Base-by-base conservation (phyloP, 495 filamentous ascomycete genomes). In the Hypoxylon trugodes region DNA sequence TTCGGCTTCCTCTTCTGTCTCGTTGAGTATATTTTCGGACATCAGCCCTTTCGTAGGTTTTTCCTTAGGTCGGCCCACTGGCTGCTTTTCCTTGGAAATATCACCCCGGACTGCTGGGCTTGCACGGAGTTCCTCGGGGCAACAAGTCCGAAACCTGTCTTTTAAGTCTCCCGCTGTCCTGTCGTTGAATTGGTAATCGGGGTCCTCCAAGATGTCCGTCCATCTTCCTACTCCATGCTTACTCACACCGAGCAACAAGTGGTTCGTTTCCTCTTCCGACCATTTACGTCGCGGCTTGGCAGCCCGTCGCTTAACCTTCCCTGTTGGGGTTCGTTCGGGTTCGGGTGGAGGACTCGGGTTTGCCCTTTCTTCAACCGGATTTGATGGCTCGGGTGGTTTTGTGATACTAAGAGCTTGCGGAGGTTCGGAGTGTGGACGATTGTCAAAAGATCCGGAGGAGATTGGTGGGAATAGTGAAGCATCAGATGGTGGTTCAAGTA, bases 211-310 rank as follows among this genome's bases (percentile, higher is more conserved):
- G 12, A 97, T 96, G 37, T 85, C 85, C 32, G 89, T 95, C 93
- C 93, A 97, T 69, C 87, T 91, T 15, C 92, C 92, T 49, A 96
- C 88, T 0, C 92, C 92, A 72, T 92, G 90, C 56, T 87, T 89
- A 35, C 86, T 81, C 13, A 96, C 92, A 1, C 92, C 93, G 50
- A 86, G 80, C 22, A 96, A 73, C 8, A 97, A 76, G 49, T 89
- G 82, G 19, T 87, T 85, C 1, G 91, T 96, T 70, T 97, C 93
- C 66, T 92, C 86, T 46, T 95, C 88, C 0, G 87, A 88, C 92
- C 92, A 97, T 64, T 86, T 89, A 52, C 82, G 83, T 59, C 83
- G 69, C 10, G 78, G 79, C 64, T 79, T 82, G 21, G 76, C 73
- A 6, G 77, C 72, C 18, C 75, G 72, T 47, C 77, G 68, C 62